These are phyloP conservation scores for Grammothele lineata DNA, from an alignment of 768 basidiomycete species.

Conservation along the genomic window DNA sequence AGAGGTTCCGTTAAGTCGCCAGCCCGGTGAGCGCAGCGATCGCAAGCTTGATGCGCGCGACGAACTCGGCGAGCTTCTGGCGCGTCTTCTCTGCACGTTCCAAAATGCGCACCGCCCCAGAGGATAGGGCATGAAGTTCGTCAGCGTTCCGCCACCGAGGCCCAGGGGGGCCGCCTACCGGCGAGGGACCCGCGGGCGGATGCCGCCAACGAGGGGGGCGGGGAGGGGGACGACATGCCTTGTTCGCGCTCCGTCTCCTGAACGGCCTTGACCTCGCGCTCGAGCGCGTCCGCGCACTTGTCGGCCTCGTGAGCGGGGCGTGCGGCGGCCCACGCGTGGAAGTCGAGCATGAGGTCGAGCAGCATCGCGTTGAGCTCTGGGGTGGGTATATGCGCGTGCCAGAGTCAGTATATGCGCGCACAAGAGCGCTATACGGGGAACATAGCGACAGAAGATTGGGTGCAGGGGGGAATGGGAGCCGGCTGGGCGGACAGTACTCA, in stretches of 20 bases:
- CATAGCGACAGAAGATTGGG: background rate
- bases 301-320: constrained; percentile 30
- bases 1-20: too few species aligned
- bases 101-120: constrained; percentile 2
- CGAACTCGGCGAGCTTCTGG: constrained; percentile 27
- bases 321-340: constrained; percentile 35
- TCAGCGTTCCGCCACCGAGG: too few species aligned
- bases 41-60: constrained; percentile 31
- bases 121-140: background rate
- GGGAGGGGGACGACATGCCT: constrained; percentile 28
- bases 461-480: background rate
- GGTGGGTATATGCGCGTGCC: too few species aligned
- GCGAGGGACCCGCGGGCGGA: constrained; percentile 14
- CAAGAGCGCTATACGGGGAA: too few species aligned
- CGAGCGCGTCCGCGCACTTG: constrained; percentile 22
- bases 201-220: background rate
- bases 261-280: constrained; percentile 26
- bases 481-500: constrained; percentile 22
- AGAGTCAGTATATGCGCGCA: too few species aligned
- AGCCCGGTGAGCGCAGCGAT: constrained; percentile 29
- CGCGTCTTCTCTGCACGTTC: constrained; percentile 28
- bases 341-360: constrained; percentile 29
- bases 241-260: constrained; percentile 30
- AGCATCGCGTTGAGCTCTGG: constrained; percentile 31
- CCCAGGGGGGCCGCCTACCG: constrained; percentile 26